phyloP scores from a whole-genome alignment of 441 rosid genomes.

The Pelargonium cotyledonis region DNA sequence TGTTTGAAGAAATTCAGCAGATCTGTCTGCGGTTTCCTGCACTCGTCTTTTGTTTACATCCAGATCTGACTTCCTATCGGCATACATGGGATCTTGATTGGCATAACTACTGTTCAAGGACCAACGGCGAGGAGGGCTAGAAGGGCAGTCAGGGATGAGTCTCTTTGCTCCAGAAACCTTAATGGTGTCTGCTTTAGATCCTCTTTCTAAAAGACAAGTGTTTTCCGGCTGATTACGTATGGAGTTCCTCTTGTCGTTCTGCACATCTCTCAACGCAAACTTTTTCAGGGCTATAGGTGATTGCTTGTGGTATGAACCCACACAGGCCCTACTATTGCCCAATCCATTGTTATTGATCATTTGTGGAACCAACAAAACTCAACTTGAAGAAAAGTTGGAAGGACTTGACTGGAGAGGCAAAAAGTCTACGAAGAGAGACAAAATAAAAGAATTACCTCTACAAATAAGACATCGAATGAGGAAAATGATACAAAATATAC shows the following conservation, averaged over 20 bases:
- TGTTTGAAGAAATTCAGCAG: not conserved
- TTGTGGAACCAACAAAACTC: not conserved
- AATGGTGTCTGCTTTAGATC: not conserved
- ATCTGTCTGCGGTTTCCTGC: constrained; percentile 1
- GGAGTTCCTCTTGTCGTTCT: constrained; percentile 2
- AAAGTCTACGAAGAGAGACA: not conserved
- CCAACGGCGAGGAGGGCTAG: constrained; percentile 3
- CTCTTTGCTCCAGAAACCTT: constrained; percentile 9
- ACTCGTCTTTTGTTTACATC: not conserved
- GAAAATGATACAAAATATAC: not conserved
- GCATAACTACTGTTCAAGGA: not conserved
- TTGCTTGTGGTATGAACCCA: constrained; percentile 9
- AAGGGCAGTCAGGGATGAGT: constrained; percentile 9
- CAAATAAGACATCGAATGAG: constrained; percentile 1
- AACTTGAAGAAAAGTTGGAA: not conserved
- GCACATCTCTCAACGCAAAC: constrained; percentile 9
- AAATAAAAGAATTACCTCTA: not conserved
- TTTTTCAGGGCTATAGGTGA: constrained; percentile 3
- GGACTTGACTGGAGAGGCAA: constrained; percentile 2
- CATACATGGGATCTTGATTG: not conserved
- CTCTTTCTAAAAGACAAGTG: constrained; percentile 7
- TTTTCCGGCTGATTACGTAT: not conserved
- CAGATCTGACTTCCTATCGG: not conserved
- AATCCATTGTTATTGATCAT: constrained; percentile 4
- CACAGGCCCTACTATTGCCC: constrained; percentile 1